phyloP scores from a whole-genome alignment of 2,329 filamentous ascomycete species.

The Pseudocercospora musae region DNA sequence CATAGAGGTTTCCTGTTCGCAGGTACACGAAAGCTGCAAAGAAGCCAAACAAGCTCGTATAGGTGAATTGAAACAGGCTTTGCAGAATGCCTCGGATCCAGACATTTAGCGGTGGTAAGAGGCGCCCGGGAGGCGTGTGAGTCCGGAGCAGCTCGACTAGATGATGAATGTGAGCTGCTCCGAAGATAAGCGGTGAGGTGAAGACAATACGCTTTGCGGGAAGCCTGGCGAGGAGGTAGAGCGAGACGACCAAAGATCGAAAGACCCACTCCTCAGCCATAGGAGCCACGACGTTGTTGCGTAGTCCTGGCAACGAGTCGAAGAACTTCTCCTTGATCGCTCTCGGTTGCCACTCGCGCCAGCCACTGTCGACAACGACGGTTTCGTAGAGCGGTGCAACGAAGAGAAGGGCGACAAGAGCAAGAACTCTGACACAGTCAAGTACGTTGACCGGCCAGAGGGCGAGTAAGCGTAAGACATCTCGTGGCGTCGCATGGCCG shows the following conservation, averaged over 20 bases:
- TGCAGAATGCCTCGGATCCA: conserved; percentile 53
- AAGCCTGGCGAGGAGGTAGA: conserved; percentile 70
- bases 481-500: conserved; percentile 49
- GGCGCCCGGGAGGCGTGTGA: conserved; percentile 54
- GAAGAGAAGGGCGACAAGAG: conserved; percentile 76
- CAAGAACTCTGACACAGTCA: conserved; percentile 52
- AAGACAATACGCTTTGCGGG: conserved; percentile 62
- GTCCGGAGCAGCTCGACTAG: conserved; percentile 90
- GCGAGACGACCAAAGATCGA: conserved; percentile 77
- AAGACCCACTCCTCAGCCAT: conserved; percentile 93
- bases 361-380: conserved; percentile 67
- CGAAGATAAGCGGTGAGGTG: conserved; percentile 82
- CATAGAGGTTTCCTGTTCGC: conserved; percentile 75
- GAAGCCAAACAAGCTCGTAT: conserved; percentile 90
- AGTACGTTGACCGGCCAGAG: conserved; percentile 70
- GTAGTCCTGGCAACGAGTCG: conserved; percentile 74
- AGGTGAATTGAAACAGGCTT: conserved; percentile 78
- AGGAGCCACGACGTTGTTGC: conserved; percentile 81
- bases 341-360: conserved; percentile 54
- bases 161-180: conserved; percentile 90
- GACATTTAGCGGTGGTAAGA: conserved; percentile 15
- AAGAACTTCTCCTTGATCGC: conserved; percentile 57
- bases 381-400: conserved; percentile 78
- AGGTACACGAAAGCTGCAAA: conserved; percentile 88
- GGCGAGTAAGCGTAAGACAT: conserved; percentile 68